A percentile compares a stretch with the other conserved stretches of the same genome.
phyloP scores from a whole-genome alignment of 352 stramenopile species.

The Globisporangium cystogenes region DNA sequence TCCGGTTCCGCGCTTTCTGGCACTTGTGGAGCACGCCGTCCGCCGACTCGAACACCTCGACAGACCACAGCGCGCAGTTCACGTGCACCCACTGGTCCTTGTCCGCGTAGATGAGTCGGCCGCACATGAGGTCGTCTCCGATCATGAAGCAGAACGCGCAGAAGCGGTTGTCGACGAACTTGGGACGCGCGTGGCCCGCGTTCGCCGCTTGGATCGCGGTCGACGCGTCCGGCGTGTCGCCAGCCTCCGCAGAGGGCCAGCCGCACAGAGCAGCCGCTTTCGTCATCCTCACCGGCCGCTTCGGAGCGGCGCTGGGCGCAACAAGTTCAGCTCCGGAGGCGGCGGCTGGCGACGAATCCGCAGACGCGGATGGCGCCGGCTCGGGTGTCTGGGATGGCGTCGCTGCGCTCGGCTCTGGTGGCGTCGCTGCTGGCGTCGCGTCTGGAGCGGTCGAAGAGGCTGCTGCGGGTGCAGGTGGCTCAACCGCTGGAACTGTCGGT shows the following conservation, averaged over 20 bases:
- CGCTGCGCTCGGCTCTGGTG: background rate
- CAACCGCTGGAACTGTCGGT: too few species aligned
- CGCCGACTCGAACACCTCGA: slow-evolving; percentile 87
- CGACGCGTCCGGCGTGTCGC: background rate
- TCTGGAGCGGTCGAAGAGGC: background rate
- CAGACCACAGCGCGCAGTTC: slow-evolving; percentile 92
- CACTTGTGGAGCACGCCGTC: slow-evolving; percentile 75
- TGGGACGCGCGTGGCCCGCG: background rate
- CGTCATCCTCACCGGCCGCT: slow-evolving; percentile 26
- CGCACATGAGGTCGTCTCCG: slow-evolving; percentile 65
- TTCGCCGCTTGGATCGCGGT: background rate
- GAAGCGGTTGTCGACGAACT: slow-evolving; percentile 60
- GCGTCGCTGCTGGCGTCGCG: background rate
- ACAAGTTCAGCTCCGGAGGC: background rate
- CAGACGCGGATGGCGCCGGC: background rate
- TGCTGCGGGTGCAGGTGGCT: background rate
- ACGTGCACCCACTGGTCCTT: slow-evolving; percentile 88
- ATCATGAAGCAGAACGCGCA: slow-evolving; percentile 82
- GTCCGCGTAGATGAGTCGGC: slow-evolving; percentile 78
- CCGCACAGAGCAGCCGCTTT: slow-evolving; percentile 31
- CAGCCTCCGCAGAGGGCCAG: slow-evolving; percentile 17
- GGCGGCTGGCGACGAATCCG: background rate
- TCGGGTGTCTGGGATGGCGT: background rate
- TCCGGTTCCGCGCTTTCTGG: slow-evolving; percentile 85
- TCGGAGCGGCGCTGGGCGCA: background rate